Conservation (phyloP, 139 green algal species). For the Chlamydomonas sphaeroides region DNA sequence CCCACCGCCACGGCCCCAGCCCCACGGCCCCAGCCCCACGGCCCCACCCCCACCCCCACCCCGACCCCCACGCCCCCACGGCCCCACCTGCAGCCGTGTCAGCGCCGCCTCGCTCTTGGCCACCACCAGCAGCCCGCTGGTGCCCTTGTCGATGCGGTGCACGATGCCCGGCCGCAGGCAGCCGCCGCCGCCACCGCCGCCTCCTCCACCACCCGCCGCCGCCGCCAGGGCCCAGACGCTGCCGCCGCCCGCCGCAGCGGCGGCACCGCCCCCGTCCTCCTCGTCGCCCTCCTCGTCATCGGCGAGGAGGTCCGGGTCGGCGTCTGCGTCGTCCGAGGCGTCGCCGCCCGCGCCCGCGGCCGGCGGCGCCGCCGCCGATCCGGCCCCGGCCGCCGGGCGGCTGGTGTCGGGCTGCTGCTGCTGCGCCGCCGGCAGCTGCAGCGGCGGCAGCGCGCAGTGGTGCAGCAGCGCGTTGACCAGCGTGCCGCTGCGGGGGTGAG, state of each 20-base stretch:
- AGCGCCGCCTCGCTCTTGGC: slow-evolving; percentile 82
- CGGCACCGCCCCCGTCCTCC: not conserved
- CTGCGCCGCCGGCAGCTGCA: not conserved
- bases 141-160: slow-evolving; percentile 95
- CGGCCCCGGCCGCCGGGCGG: no score
- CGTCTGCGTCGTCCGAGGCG: not conserved
- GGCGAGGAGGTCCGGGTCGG: slow-evolving; percentile 9
- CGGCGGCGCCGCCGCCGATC: not conserved
- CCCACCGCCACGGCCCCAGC: no score
- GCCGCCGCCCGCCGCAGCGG: not conserved
- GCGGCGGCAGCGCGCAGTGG: slow-evolving; percentile 81
- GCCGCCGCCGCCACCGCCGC: not conserved
- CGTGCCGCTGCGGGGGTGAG: no score
- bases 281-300: not conserved
- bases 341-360: not conserved
- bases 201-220: no score
- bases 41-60: slow-evolving; percentile 77
- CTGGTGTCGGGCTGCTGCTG: not conserved
- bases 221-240: not conserved
- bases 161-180: slow-evolving; percentile 95
- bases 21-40: not conserved
- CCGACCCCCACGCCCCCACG: no score
- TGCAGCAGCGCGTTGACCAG: slow-evolving; percentile 98
- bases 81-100: slow-evolving; percentile 50
- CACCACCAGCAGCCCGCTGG: slow-evolving; percentile 93